Percentiles rank a stretch among this genome's conserved stretches.
Evolutionary conservation across 768 basidiomycete genomes (phyloP).

Genomic region (Boletus rubescentipes): DNA sequence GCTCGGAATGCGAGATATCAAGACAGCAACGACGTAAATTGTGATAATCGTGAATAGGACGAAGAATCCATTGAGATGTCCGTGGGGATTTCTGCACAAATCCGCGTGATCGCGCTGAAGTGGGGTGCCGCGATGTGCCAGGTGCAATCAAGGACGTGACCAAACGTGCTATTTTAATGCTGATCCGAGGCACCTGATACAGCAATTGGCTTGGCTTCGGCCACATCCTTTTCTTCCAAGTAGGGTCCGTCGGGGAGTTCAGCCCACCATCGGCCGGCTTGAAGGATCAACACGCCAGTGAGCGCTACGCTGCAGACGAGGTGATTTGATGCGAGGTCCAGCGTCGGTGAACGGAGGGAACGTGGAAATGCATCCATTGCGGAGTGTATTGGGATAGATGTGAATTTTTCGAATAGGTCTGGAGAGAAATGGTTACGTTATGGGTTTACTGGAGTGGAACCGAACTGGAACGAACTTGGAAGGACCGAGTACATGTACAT

Average conservation of each 20-base stretch:
- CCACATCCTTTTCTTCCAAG: constrained; percentile 29
- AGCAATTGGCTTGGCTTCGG: constrained; percentile 6
- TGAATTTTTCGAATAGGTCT: constrained; percentile 64
- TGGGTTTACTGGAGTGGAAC: neutral
- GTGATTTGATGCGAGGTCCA: constrained; percentile 80
- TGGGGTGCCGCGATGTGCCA: neutral
- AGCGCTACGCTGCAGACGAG: constrained; percentile 86
- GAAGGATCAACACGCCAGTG: constrained; percentile 81
- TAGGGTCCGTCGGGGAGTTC: constrained; percentile 60
- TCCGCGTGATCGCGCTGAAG: neutral
- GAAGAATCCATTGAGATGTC: constrained; percentile 1
- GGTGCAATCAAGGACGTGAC: neutral
- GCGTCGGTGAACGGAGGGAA: constrained; percentile 57
- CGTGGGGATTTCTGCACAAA: constrained; percentile 7
- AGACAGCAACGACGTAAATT: constrained; percentile 29
- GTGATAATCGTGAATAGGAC: constrained; percentile 16
- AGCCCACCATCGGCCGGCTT: constrained; percentile 84
- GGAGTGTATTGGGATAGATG: constrained; percentile 51
- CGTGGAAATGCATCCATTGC: constrained; percentile 61
- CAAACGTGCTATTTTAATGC: constrained; percentile 8
- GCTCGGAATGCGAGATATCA: constrained; percentile 23
- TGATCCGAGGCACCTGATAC: constrained; percentile 3
- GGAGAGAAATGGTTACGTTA: constrained; percentile 9
- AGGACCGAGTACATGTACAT: constrained; percentile 78
- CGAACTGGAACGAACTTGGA: constrained; percentile 56